Evolutionary conservation across 1,139 yeast species (phyloP), one percentile per base, ranked within the genome.

Genomic region (Zhuliangozyma blackwelliae): DNA sequence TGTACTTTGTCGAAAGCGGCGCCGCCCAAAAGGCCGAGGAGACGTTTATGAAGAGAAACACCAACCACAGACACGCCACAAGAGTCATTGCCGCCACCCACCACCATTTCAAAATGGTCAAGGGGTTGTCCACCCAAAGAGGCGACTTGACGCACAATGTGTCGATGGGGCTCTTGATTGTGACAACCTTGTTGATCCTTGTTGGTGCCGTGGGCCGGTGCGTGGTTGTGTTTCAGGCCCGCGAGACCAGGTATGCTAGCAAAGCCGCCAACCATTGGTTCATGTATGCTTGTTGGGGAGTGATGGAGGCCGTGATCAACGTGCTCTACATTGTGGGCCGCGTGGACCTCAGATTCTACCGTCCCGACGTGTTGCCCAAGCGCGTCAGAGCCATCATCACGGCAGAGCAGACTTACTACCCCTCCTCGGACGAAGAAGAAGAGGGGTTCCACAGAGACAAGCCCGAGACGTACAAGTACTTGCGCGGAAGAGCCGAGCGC

Each of bases 11-110:
- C 20, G 51, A 56, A 44, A 57, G 57, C 31, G 54, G 57, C 34
- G 74, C 73, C 7, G 65, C 68, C 4, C 55, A 56, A 42, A 57
- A 61, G 28, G 73, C 73, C 3, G 73, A 62, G 44, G 65, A 59
- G 36, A 53, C 69, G 1, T 68, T 68, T 37, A 63, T 66, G 72
- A 67, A 62, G 46, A 55, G 73, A 51, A 65, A 65, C 48, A 66
- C 61, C 40, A 64, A 66, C 46, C 73, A 67, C 46, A 54, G 73
- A 43, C 68, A 65, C 45, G 72, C 73, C 2, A 57, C 65, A 23
- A 47, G 74, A 40, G 73, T 68, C 21, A 68, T 68, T 46, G 70
- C 73, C 20, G 71, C 74, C 3, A 65, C 72, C 8, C 67, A 63
- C 41, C 72, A 66, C 44, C 71, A 65, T 43, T 60, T 55, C 47